Conservation (phyloP, 108 stramenopile genomes). For the Nannochloropsis granulata region DNA sequence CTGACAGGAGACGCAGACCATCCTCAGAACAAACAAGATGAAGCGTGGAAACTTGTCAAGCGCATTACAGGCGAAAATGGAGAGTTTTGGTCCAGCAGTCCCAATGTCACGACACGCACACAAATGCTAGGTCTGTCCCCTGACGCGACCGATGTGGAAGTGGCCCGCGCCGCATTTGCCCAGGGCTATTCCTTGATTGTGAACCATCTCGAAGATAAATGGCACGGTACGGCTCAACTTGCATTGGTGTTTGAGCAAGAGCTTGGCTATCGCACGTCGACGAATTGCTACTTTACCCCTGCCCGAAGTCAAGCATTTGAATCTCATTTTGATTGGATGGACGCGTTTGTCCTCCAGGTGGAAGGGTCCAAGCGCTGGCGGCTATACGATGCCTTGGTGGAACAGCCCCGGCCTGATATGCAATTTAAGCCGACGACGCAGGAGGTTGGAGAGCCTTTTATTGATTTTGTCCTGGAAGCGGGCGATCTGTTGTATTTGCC, state of each 20-base stretch:
- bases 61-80: not conserved
- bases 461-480: constrained; percentile 33
- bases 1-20: not conserved
- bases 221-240: not conserved
- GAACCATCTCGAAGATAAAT: constrained; percentile 13
- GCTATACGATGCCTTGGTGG: constrained; percentile 17
- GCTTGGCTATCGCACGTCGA: constrained; percentile 16
- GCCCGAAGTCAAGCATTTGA: constrained; percentile 14
- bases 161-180: not conserved
- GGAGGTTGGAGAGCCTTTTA: constrained; percentile 17
- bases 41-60: not conserved
- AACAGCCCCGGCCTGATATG: constrained; percentile 5
- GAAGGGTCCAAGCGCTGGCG: constrained; percentile 20
- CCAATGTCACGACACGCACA: not conserved
- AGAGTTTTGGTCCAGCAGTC: not conserved
- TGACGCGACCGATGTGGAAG: not conserved
- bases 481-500: constrained; percentile 38
- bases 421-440: constrained; percentile 12
- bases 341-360: constrained; percentile 18
- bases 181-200: constrained; percentile 7
- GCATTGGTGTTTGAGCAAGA: constrained; percentile 5
- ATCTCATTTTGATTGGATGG: constrained; percentile 31
- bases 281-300: constrained; percentile 23
- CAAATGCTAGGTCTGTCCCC: not conserved
- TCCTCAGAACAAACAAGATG: not conserved